Conservation (phyloP, 148 eudicot species). For the Agrostemma githago region DNA sequence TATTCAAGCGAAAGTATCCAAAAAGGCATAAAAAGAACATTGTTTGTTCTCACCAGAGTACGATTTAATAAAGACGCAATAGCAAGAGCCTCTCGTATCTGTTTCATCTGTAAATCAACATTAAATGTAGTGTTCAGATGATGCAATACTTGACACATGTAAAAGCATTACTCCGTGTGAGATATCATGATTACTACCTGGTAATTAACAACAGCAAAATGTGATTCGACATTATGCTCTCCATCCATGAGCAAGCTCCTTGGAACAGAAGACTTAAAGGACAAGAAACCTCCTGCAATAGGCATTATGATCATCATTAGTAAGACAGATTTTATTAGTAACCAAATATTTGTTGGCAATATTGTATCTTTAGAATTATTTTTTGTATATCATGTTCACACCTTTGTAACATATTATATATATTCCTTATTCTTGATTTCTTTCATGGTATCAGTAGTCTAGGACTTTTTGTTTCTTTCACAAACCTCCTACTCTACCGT, state of each 20-base stretch:
- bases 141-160: slow-evolving; percentile 13
- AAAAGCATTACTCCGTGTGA: background rate
- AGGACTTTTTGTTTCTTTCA: no score
- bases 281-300: slow-evolving; percentile 81
- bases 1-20: background rate
- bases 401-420: no score
- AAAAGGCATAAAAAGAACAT: slow-evolving; percentile 12
- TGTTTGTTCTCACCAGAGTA: slow-evolving; percentile 66
- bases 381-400: no score
- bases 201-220: slow-evolving; percentile 72
- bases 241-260: slow-evolving; percentile 78
- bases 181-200: slow-evolving; percentile 51
- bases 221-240: slow-evolving; percentile 67
- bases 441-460: no score
- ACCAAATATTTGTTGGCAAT: no score
- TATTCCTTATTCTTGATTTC: no score
- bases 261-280: slow-evolving; percentile 82
- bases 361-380: no score
- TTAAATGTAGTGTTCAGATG: slow-evolving; percentile 14
- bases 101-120: slow-evolving; percentile 62
- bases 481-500: no score
- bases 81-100: slow-evolving; percentile 93
- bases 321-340: background rate
- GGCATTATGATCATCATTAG: background rate
- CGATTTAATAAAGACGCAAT: slow-evolving; percentile 76